Base-by-base conservation (phyloP, 2,329 filamentous ascomycete species). In the Apiospora pterosperma region DNA sequence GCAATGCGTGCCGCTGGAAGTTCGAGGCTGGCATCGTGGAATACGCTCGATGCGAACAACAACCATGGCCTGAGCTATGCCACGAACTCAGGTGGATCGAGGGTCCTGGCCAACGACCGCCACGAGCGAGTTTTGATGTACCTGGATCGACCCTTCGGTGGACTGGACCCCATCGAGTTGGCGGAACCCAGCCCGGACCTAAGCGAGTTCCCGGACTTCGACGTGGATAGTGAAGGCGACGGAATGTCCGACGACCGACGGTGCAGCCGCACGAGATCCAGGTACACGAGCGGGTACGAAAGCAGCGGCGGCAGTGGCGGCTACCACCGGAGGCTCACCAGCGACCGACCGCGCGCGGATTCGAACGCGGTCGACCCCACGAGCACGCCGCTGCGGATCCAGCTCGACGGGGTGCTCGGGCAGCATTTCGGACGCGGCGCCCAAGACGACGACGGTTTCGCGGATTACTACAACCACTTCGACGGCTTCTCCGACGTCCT, bases 81-180 rank as follows among this genome's bases (percentile, higher is more conserved):
- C 11, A 11, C 10, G 10, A 41, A 41, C 38, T 41, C 38, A 19
- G 36, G 28, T 14, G 11, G n/a, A 6, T 21, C 58, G 7, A 21
- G 7, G n/a, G 34, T 25, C 2, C 38, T 31, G 11, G 60, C 39
- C 4, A 23, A 34, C 4, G 39, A 62, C 25, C 60, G 60, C 3
- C 70, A 72, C 41, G 74, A 76, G 55, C 73, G 72, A 5, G 71
- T 75, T 28, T 67, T 74, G 16, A 68, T 76, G n/a, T 77, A 73
- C 64, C 66, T 77, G 21, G 75, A 77, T 41, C 69, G 71, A 14
- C 75, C 71, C 1, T 64, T 70, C 12, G 66, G 71, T 28, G 71
- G 69, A 23, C 64, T 69, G 38, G 68, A 69, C 12, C 70, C 75
- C 58, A 34, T 52, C 16, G 34, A 60, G 8, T 67, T 68, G 21